phyloP scores from a whole-genome alignment of 78 protist species.

The Neovahlkampfia damariscottae region DNA sequence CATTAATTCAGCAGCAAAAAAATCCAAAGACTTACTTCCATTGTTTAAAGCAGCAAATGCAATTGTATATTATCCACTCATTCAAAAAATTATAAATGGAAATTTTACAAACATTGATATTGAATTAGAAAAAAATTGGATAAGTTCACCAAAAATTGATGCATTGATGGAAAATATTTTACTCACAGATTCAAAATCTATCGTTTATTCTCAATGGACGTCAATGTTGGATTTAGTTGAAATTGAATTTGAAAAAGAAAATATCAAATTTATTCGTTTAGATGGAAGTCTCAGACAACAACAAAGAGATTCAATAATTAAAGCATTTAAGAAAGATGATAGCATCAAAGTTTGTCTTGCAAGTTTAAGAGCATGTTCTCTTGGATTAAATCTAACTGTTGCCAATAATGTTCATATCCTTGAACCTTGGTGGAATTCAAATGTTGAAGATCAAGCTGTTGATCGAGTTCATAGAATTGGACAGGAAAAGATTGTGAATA shows the following conservation, averaged over 20 bases:
- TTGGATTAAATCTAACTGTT: slow-evolving; percentile 43
- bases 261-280: no score
- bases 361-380: no score
- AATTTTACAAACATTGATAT: no score
- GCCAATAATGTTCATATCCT: slow-evolving; percentile 32
- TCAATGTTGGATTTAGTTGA: no score
- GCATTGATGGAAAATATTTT: not conserved
- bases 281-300: no score
- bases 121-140: not conserved
- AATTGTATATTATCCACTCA: not conserved
- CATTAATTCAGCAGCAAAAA: not conserved
- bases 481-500: slow-evolving; percentile 24
- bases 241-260: no score
- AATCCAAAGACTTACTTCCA: not conserved
- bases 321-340: no score
- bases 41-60: not conserved
- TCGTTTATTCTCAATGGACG: no score
- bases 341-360: no score
- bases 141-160: not conserved
- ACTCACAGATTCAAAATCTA: no score
- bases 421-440: slow-evolving; percentile 48
- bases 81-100: not conserved
- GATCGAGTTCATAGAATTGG: slow-evolving; percentile 67
- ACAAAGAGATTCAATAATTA: no score
- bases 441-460: slow-evolving; percentile 47